Conservation (phyloP, 306 rosid species). For the Alnus glutinosa region DNA sequence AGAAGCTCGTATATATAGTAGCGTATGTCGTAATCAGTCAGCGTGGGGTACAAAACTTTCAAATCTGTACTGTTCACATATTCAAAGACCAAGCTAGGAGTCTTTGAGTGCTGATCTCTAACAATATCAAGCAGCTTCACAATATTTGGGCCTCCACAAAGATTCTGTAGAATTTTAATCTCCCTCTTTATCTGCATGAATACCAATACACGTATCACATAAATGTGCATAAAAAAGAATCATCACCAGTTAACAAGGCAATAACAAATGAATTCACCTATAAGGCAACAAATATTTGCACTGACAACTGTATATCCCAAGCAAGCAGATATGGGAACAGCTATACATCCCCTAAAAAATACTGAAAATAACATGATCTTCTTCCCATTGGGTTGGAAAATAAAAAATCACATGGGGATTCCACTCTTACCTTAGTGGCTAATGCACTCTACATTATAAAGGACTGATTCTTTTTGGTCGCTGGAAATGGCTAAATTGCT, state of each 20-base stretch:
- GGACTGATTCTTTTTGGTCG: not conserved
- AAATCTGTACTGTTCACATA: slow-evolving; percentile 90
- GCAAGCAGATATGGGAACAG: not conserved
- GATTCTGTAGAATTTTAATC: slow-evolving; percentile 89
- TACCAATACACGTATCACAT: not conserved
- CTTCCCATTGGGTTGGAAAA: not conserved
- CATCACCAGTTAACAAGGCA: not conserved
- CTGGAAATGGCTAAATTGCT: not conserved
- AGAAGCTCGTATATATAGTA: slow-evolving; percentile 89
- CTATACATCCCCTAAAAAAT: not conserved
- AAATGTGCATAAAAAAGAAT: not conserved
- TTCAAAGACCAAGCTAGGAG: slow-evolving; percentile 88
- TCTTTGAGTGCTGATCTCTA: slow-evolving; percentile 86
- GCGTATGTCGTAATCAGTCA: slow-evolving; percentile 88
- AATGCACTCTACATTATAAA: not conserved
- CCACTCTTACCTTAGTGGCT: not conserved
- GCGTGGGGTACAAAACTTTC: slow-evolving; percentile 81
- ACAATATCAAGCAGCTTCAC: slow-evolving; percentile 88
- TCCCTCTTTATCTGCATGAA: slow-evolving; percentile 82
- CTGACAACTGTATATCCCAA: not conserved
- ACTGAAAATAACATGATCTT: not conserved
- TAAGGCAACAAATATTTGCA: not conserved
- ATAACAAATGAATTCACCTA: not conserved
- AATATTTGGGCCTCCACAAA: slow-evolving; percentile 91
- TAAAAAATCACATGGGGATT: not conserved